Conservation (phyloP, 192 early-diverging fungal species). For the Entomortierella chlamydospora region DNA sequence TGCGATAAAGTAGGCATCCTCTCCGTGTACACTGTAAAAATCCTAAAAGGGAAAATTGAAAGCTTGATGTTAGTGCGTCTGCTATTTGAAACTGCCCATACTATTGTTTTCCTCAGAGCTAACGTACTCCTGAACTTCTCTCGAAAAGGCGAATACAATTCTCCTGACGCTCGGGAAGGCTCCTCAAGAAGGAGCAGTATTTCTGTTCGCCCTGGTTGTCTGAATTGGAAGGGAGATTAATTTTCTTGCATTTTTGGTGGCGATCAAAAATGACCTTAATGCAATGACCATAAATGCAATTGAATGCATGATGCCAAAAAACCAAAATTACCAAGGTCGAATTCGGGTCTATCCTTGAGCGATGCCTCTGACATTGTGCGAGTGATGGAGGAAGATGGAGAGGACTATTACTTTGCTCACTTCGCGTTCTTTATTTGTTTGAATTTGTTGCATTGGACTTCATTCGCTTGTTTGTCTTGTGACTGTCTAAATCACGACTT, state of each 20-base stretch:
- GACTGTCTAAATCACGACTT: neutral
- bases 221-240: slow-evolving; percentile 3
- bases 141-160: slow-evolving; percentile 80
- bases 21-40: slow-evolving; percentile 91
- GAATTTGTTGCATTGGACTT: no score
- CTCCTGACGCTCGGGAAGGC: slow-evolving; percentile 63
- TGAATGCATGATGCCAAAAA: neutral
- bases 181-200: slow-evolving; percentile 66
- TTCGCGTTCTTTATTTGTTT: no score
- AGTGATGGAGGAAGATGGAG: neutral
- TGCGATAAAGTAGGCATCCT: slow-evolving; percentile 91
- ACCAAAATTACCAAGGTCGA: slow-evolving; percentile 55
- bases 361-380: slow-evolving; percentile 31
- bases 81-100: neutral
- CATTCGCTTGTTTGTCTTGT: no score
- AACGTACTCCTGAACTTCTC: slow-evolving; percentile 67
- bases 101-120: neutral
- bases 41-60: slow-evolving; percentile 50
- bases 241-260: neutral
- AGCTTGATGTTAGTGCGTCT: neutral
- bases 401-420: no score
- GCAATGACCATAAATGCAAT: neutral
- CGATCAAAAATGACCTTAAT: neutral
- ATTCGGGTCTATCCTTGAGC: slow-evolving; percentile 63
- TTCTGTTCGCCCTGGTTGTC: slow-evolving; percentile 58